Conservation (phyloP, 169 alveolate species). For the Toxoplasma gondii region DNA sequence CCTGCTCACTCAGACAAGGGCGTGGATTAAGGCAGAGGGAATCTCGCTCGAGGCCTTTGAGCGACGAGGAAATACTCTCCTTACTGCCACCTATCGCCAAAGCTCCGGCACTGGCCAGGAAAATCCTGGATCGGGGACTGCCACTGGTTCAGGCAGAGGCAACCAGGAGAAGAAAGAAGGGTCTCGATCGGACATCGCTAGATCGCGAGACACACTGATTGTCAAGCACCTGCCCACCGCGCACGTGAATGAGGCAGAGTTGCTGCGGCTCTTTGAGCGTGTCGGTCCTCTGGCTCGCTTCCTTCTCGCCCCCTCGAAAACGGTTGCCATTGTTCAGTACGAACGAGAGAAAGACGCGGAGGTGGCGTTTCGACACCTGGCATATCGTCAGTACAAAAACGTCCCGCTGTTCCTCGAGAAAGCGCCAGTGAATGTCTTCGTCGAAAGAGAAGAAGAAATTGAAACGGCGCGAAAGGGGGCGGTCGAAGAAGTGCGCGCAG, state of each 20-base stretch:
- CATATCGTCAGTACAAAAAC: constrained; percentile 84
- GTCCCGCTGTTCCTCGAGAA: constrained; percentile 92
- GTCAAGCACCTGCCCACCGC: constrained; percentile 77
- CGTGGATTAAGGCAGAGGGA: constrained; percentile 94
- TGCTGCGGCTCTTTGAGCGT: constrained; percentile 79
- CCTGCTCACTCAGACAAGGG: constrained; percentile 91
- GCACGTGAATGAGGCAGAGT: constrained; percentile 62
- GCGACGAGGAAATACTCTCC: constrained; percentile 68
- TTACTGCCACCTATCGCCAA: constrained; percentile 14
- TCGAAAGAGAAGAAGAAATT: constrained; percentile 5
- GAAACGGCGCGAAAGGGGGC: not conserved
- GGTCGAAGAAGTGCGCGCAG: constrained; percentile 29
- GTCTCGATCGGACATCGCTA: not conserved
- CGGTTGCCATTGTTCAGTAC: constrained; percentile 90
- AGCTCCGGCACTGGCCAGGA: not conserved
- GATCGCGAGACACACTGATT: constrained; percentile 74
- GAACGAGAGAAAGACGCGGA: constrained; percentile 83
- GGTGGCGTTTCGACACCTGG: constrained; percentile 86
- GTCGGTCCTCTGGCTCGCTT: constrained; percentile 86
- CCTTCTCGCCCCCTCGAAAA: constrained; percentile 88
- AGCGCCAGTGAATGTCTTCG: constrained; percentile 87
- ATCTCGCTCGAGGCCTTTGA: constrained; percentile 87
- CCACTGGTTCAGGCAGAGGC: not conserved
- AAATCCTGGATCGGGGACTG: not conserved
- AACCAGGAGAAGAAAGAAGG: not conserved